Base-by-base conservation (phyloP, 331 rosid genomes). In the Spiraea crenata region DNA sequence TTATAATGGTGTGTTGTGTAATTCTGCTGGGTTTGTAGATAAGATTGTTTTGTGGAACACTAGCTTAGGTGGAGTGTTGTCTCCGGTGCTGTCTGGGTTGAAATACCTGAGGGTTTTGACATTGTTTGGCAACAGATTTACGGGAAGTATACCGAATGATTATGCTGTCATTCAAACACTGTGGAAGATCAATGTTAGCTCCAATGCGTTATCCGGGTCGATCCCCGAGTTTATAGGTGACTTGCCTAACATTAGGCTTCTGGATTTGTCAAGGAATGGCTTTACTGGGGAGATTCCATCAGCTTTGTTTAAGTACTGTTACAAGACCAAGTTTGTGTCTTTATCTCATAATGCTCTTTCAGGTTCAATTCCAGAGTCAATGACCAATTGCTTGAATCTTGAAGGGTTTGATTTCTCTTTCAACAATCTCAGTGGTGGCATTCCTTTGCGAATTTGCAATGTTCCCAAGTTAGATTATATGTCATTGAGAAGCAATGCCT, bases 331-430 rank as follows among this genome's bases (percentile, higher is more conserved):
- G 85, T 95, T 85, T 66, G 77, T 95, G 76, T 88, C 98, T 65
- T 50, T 95, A 76, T 91, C 96, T 81, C 92, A 82, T 69, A 95
- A 91, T 69, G 69, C 55, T 25, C 88, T 91, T 79, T 85, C 54
- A 16, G 96, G 98, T 76, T 16, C 74, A 57, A 87, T 95, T 77
- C 98, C 99, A 19, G 77, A 60, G 9, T 86, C 98, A 38, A 72
- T 95, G 75, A 77, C 75, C 65, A 88, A 91, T 58, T 95, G 99
- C 80, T 66, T 65, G 51, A 88, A 84, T 82, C 96, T 95, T 63
- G 92, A 91, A 82, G 99, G 99, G 14, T 89, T 91, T 84, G 99
- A 95, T 84, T 88, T 95, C 80, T 95, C 98, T n/a, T 87, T 84
- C 82, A 95, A 95, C 75, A 85, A 88, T 77, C 87, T 91, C 35